These are phyloP conservation scores for Croton setiger DNA, from an alignment of 441 rosid species.

Conservation along the genomic window DNA sequence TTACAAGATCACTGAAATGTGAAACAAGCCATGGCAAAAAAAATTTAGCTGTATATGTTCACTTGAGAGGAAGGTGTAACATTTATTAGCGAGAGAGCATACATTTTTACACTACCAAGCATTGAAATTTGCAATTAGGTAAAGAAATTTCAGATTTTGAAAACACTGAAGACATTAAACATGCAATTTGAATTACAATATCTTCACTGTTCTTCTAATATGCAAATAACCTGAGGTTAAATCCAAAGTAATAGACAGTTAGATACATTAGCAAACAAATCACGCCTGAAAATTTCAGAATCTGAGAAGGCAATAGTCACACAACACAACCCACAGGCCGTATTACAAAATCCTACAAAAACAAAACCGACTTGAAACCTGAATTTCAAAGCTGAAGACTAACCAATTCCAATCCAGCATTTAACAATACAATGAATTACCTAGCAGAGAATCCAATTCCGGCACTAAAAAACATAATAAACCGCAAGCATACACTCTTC, in stretches of 20 bases:
- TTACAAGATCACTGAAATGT: neutral
- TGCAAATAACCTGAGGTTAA: neutral
- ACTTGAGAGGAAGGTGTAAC: neutral
- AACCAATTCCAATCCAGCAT: neutral
- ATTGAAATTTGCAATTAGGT: neutral
- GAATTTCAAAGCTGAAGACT: neutral
- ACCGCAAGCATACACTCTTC: neutral
- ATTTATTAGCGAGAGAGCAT: too few relatives aligned
- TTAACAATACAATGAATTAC: neutral
- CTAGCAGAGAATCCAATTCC: slow-evolving; percentile 4
- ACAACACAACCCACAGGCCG: neutral
- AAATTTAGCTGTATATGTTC: neutral
- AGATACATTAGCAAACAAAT: neutral
- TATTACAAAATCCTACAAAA: neutral
- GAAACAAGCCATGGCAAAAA: neutral
- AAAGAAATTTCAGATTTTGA: neutral
- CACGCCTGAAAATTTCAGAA: neutral
- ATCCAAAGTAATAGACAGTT: neutral
- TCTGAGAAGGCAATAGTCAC: neutral
- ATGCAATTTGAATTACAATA: neutral
- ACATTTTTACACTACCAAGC: neutral
- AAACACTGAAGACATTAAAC: neutral
- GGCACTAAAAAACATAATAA: neutral
- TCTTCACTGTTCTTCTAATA: neutral
- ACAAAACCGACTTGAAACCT: neutral